Base-by-base conservation (phyloP, 768 basidiomycete species). In the Hydnomerulius pinastri region DNA sequence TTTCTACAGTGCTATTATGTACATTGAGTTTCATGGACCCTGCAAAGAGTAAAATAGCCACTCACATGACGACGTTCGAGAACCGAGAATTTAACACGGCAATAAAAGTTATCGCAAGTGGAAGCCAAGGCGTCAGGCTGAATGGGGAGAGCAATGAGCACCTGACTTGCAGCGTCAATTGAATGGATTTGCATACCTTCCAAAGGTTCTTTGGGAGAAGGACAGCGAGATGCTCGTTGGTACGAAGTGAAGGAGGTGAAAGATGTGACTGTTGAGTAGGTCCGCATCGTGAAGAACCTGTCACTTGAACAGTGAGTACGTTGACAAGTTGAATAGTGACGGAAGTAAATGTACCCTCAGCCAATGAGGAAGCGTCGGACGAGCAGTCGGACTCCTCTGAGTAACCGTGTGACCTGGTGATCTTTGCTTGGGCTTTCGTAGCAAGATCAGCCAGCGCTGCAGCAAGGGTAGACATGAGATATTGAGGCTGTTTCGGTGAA, bases 201-300 rank as follows among this genome's bases (percentile, higher is more conserved):
- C 90, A 92, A 32, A 89, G 77, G 45, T 72, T 69, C 61, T 73
- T 82, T 21, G 82, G 79, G 36, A 91, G 78, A 11, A 90, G 74
- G 24, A 91, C 86, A 18, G 90, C 90, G 23, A 92, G 79, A 59
- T 91, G 87, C 67, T 90, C 85, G 66, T 90, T 87, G 46, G 55
- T 53, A 0, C 70, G 70, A 4, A 58, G 62, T 15, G 61, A 58
- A 0, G 63, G 33, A 1, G 52, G 59, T 15, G 49, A 44, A 17
- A 45, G 58, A 53, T 49, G 56, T 50, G 53, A 46, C 46, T 52
- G 55, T 35, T 55, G 58, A 8, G 55, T 23, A 36, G 48, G 57
- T 41, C 51, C 43, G 48, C 53, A 52, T 46, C 59, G 68, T 43
- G 58, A 67, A 1, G 56, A 62, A 33, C 13, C 66, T 70, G 27